Percentiles rank a stretch among this genome's conserved stretches.
These are phyloP conservation scores for Zea mays DNA, from an alignment of 176 grass and related monocot species.

Conservation along the genomic window DNA sequence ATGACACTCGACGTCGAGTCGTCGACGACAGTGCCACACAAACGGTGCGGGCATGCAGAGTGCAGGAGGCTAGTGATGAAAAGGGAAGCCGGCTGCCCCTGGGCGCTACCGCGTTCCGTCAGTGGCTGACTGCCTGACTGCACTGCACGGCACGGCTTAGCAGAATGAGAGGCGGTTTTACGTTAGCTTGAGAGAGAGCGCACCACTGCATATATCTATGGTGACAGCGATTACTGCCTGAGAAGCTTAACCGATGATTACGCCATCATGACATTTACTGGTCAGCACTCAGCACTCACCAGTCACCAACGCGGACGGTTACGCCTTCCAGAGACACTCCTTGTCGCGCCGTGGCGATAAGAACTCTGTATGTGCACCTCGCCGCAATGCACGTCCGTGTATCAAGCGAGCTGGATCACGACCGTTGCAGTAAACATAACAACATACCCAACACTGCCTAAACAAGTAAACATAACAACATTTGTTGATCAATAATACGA, in stretches of 20 bases:
- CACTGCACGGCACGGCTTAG: background rate
- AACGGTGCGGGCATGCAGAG: background rate
- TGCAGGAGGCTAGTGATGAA: too few species aligned
- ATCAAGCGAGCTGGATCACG: background rate
- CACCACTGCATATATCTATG: background rate
- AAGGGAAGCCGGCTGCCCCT: too few species aligned
- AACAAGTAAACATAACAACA: background rate
- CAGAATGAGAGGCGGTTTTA: background rate
- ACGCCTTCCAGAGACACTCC: background rate
- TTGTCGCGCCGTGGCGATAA: background rate
- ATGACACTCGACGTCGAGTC: background rate
- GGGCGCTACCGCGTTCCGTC: too few species aligned
- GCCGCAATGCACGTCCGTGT: background rate
- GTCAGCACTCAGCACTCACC: background rate
- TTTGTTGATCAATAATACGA: background rate
- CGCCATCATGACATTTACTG: conserved; percentile 28
- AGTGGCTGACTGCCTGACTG: too few species aligned
- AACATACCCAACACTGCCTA: background rate
- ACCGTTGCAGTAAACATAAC: too few species aligned
- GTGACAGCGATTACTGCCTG: background rate
- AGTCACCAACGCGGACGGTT: background rate
- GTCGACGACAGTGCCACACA: background rate
- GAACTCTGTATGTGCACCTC: background rate
- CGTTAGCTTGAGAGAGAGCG: background rate
- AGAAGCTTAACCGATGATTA: background rate